Evolutionary conservation across 495 filamentous ascomycete species (phyloP).

Genomic region (Staphylotrichum longicolle): DNA sequence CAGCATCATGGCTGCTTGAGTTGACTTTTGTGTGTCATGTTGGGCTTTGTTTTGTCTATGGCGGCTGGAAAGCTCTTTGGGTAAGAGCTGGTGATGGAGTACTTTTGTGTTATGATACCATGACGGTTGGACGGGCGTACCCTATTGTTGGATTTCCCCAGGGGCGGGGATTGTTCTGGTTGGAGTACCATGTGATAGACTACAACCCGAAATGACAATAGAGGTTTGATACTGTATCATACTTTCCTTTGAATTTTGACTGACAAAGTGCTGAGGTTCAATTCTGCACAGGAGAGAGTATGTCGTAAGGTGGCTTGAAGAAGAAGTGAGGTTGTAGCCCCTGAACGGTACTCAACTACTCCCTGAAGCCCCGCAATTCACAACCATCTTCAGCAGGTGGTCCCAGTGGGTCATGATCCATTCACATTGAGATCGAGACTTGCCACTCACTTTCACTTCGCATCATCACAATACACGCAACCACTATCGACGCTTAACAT

Average conservation of each 20-base stretch:
- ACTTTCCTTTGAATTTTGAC: not conserved
- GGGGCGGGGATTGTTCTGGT: not conserved
- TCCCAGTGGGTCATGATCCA: not conserved
- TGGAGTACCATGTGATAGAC: not conserved
- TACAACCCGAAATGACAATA: not conserved
- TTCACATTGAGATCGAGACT: not conserved
- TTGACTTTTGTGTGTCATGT: not conserved
- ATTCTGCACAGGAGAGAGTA: no score
- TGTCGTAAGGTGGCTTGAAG: no score
- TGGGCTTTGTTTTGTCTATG: constrained; percentile 1
- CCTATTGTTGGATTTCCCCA: constrained; percentile 1
- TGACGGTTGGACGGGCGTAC: no score
- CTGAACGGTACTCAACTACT: no score
- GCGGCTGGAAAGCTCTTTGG: constrained; percentile 9
- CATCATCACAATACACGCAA: not conserved
- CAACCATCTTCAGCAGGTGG: not conserved
- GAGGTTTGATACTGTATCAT: not conserved
- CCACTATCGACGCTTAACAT: no score
- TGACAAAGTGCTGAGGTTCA: no score
- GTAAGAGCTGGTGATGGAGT: not conserved
- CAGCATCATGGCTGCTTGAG: constrained; percentile 49
- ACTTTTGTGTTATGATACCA: constrained; percentile 2
- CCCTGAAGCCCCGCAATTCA: constrained; percentile 6
- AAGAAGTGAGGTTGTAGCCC: no score
- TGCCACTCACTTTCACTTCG: not conserved